Conservation (phyloP, 495 filamentous ascomycete genomes). For the Polyplosphaeria fusca region DNA sequence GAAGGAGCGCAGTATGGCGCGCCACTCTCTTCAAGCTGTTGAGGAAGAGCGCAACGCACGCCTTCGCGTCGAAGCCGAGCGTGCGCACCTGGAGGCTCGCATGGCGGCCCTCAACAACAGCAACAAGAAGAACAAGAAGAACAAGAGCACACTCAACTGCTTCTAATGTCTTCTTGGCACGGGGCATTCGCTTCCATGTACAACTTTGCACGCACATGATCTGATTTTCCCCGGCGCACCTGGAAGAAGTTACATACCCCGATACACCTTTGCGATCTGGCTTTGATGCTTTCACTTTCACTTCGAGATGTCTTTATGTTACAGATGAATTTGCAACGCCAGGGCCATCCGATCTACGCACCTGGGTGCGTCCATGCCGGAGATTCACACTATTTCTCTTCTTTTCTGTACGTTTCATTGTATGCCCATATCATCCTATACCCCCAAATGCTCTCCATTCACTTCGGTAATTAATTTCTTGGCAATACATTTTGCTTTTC, state of each 20-base stretch:
- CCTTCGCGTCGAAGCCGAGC: constrained; percentile 80
- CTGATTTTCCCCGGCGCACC: constrained; percentile 15
- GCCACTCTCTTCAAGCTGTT: constrained; percentile 85
- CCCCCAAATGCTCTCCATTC: too few species aligned
- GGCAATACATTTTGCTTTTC: too few species aligned
- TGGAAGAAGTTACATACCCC: constrained; percentile 25
- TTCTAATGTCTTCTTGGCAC: constrained; percentile 56
- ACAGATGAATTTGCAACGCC: too few species aligned
- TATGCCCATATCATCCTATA: too few species aligned
- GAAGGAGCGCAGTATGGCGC: constrained; percentile 65
- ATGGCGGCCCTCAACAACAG: constrained; percentile 64
- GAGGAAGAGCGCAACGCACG: constrained; percentile 91
- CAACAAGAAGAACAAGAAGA: constrained; percentile 90
- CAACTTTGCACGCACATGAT: constrained; percentile 3
- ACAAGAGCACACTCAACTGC: constrained; percentile 93
- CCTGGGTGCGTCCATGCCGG: too few species aligned
- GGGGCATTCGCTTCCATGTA: not conserved
- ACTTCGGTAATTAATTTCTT: too few species aligned
- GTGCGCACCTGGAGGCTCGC: constrained; percentile 82
- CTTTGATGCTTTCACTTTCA: constrained; percentile 16
- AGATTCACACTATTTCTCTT: too few species aligned
- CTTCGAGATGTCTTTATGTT: not conserved
- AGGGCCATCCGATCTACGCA: too few species aligned
- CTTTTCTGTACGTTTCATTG: too few species aligned
- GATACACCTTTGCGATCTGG: constrained; percentile 18